phyloP scores from a whole-genome alignment of 2,329 filamentous ascomycete genomes.

The Alternaria incomplexa region DNA sequence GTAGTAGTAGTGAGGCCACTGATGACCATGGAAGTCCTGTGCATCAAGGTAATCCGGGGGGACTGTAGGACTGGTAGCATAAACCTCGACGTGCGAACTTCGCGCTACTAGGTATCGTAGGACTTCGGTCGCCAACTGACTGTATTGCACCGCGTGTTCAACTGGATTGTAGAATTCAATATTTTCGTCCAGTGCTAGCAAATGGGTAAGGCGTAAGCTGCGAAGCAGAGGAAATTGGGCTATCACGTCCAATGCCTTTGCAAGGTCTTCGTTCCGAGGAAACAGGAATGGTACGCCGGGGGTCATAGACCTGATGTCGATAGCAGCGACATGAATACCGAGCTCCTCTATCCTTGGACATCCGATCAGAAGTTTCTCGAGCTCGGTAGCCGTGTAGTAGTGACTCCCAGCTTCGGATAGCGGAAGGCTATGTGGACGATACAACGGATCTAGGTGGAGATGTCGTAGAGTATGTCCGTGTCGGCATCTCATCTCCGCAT shows the following conservation, averaged over 20 bases:
- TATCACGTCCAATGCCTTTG: not conserved
- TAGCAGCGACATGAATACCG: not conserved
- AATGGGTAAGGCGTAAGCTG: not conserved
- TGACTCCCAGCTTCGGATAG: not conserved
- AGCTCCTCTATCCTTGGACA: not conserved
- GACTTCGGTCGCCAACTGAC: not conserved
- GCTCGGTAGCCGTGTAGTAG: not conserved
- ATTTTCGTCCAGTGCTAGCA: not conserved
- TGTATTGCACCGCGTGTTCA: not conserved
- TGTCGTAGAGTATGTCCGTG: not conserved
- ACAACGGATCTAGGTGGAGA: not conserved
- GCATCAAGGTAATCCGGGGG: too few species aligned
- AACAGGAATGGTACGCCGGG: not conserved
- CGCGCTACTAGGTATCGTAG: not conserved
- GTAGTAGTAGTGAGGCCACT: not conserved
- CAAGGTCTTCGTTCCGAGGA: not conserved
- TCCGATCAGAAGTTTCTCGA: not conserved
- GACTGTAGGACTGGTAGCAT: not conserved
- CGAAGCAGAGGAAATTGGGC: not conserved
- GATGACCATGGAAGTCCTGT: not conserved
- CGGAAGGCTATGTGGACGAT: not conserved
- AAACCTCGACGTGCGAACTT: not conserved
- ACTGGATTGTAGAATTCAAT: not conserved
- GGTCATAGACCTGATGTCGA: not conserved
- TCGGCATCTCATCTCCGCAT: not conserved